phyloP scores from a whole-genome alignment of 345 rosid genomes.

The Pistacia integerrima region DNA sequence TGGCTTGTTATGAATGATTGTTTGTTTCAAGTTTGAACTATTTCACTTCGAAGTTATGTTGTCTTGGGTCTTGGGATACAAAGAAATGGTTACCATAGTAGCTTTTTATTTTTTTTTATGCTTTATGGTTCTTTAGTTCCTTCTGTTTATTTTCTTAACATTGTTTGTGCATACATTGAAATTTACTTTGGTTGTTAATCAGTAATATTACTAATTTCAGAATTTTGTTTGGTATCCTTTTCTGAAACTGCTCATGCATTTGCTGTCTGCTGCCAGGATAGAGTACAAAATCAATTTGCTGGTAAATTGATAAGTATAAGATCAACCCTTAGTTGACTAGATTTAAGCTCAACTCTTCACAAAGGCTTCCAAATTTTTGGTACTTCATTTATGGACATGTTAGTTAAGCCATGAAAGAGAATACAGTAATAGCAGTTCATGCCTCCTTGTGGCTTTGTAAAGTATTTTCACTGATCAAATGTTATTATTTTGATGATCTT shows the following conservation, averaged over 20 bases:
- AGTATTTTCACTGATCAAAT: not conserved
- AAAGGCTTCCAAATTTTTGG: not conserved
- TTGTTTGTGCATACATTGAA: not conserved
- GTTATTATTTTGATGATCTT: not conserved
- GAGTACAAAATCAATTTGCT: not conserved
- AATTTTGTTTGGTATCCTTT: not conserved
- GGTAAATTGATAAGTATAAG: not conserved
- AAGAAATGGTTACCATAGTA: not conserved
- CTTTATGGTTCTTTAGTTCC: not conserved
- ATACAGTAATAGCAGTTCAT: not conserved
- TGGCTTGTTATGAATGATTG: constrained; percentile 2
- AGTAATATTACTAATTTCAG: not conserved
- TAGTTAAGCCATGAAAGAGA: not conserved
- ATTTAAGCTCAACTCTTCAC: not conserved
- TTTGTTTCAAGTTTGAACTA: not conserved
- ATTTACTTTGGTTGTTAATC: not conserved
- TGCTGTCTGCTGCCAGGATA: not conserved
- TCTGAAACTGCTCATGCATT: not conserved
- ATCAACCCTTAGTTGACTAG: not conserved
- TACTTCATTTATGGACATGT: not conserved
- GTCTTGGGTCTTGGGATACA: not conserved
- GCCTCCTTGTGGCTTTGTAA: constrained; percentile 1
- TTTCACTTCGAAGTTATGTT: not conserved
- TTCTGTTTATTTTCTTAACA: not conserved
- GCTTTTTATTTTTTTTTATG: not conserved